These are phyloP conservation scores for Fraxinus americana DNA, from an alignment of 257 asterid genomes.

Conservation along the genomic window DNA sequence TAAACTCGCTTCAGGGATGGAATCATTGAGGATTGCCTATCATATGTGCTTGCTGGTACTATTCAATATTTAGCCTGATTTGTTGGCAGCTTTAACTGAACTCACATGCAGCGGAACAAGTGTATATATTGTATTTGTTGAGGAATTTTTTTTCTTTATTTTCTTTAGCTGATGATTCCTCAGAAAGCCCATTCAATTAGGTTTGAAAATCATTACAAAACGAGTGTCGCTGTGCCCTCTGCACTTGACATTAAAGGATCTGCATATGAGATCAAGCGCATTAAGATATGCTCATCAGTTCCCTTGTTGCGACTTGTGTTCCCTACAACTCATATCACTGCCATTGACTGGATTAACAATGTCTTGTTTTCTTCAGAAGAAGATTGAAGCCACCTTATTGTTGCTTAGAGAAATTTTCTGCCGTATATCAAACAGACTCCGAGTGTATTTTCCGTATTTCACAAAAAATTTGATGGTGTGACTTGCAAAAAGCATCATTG, in stretches of 20 bases:
- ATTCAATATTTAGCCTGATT: not conserved
- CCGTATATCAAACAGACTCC: not conserved
- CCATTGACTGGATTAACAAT: conserved; percentile 50
- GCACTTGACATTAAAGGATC: conserved; percentile 50
- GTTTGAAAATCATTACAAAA: not conserved
- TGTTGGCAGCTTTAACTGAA: not conserved
- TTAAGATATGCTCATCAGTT: conserved; percentile 38
- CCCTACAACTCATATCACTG: conserved; percentile 69
- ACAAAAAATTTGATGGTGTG: too few relatives aligned
- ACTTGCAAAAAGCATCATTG: too few relatives aligned
- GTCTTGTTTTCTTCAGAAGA: conserved; percentile 22
- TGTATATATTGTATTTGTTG: not conserved
- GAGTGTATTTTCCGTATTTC: too few relatives aligned
- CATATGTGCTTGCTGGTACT: not conserved
- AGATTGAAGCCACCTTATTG: conserved; percentile 23
- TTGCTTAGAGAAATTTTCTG: not conserved
- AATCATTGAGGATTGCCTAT: not conserved
- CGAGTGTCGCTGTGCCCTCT: conserved; percentile 45
- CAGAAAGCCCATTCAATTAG: not conserved
- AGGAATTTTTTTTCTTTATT: too few relatives aligned
- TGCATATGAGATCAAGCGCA: conserved; percentile 44
- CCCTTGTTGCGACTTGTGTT: conserved; percentile 75
- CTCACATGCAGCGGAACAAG: not conserved
- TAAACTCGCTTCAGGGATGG: not conserved
- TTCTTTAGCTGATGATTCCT: not conserved